phyloP scores from a whole-genome alignment of 768 basidiomycete species.

The Rhodotorula toruloides region DNA sequence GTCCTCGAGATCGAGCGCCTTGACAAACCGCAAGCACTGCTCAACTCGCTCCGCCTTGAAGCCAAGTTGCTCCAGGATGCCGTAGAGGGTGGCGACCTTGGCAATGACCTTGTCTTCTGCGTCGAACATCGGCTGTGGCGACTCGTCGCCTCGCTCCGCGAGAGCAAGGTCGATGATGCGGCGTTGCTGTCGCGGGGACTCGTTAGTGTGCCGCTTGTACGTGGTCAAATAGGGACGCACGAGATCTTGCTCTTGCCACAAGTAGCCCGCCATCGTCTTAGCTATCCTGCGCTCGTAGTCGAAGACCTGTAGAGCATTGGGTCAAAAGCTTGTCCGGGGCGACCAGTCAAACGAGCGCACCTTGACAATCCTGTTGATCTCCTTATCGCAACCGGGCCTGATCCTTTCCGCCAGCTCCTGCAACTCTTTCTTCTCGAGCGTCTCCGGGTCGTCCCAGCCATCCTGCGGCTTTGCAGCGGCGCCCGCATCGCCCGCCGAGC shows the following conservation, averaged over 20 bases:
- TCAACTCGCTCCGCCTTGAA: slow-evolving; percentile 65
- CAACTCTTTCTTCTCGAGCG: slow-evolving; percentile 50
- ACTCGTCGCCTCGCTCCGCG: slow-evolving; percentile 2
- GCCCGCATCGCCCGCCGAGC: slow-evolving; percentile 38
- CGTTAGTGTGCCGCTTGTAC: no score
- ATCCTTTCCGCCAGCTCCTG: slow-evolving; percentile 72
- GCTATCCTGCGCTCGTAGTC: slow-evolving; percentile 75
- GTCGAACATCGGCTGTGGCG: slow-evolving; percentile 51
- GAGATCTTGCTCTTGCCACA: slow-evolving; percentile 30
- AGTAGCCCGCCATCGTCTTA: slow-evolving; percentile 54
- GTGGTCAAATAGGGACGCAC: slow-evolving; percentile 13
- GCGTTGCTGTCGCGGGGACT: slow-evolving; percentile 33
- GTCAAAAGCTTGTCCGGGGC: background rate
- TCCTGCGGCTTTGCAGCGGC: slow-evolving; percentile 4
- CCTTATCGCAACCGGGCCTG: slow-evolving; percentile 84
- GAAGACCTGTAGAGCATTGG: slow-evolving; percentile 54
- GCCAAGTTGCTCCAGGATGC: slow-evolving; percentile 69
- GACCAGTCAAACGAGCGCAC: slow-evolving; percentile 48
- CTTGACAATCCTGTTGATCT: slow-evolving; percentile 66
- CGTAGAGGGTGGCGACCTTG: slow-evolving; percentile 72
- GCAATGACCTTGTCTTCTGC: slow-evolving; percentile 66
- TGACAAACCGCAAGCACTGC: slow-evolving; percentile 63
- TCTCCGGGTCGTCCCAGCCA: slow-evolving; percentile 32
- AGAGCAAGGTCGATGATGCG: slow-evolving; percentile 31
- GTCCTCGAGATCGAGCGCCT: slow-evolving; percentile 72